phyloP scores from a whole-genome alignment of 192 early-diverging fungal genomes.

The Jimgerdemannia flammicorona region DNA sequence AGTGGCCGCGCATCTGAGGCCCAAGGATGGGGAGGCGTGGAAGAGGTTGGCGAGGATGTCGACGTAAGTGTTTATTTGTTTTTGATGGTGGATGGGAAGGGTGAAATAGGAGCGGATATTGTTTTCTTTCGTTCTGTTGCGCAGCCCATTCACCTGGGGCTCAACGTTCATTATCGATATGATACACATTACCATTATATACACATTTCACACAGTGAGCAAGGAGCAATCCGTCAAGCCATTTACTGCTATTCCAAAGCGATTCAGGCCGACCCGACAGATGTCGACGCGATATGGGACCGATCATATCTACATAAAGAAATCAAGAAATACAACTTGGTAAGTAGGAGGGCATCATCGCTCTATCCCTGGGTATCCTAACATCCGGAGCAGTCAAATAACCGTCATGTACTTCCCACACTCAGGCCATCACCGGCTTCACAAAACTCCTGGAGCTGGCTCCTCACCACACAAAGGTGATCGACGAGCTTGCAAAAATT shows the following conservation, averaged over 20 bases:
- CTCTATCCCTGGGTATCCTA: not conserved
- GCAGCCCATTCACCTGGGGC: too few species aligned
- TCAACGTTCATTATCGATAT: too few species aligned
- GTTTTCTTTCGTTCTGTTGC: too few species aligned
- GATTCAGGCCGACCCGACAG: conserved; percentile 54
- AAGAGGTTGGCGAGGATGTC: conserved; percentile 75
- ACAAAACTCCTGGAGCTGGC: conserved; percentile 47
- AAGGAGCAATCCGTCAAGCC: conserved; percentile 69
- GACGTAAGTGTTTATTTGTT: conserved; percentile 35
- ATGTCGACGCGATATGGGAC: conserved; percentile 69
- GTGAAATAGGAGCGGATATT: not conserved
- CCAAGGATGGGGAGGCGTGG: conserved; percentile 74
- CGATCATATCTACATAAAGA: conserved; percentile 62
- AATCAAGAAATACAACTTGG: conserved; percentile 47
- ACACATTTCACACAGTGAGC: conserved; percentile 31
- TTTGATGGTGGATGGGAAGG: not conserved
- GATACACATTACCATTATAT: too few species aligned
- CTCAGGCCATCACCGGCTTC: conserved; percentile 57
- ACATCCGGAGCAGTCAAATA: not conserved
- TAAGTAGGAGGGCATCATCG: conserved; percentile 1
- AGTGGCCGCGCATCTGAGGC: conserved; percentile 87
- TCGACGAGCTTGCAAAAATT: conserved; percentile 58
- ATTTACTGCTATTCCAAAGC: conserved; percentile 80
- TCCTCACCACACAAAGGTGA: conserved; percentile 65
- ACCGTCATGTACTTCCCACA: not conserved